Conservation (phyloP, 208 protist species). For the Angomonas desouzai region DNA sequence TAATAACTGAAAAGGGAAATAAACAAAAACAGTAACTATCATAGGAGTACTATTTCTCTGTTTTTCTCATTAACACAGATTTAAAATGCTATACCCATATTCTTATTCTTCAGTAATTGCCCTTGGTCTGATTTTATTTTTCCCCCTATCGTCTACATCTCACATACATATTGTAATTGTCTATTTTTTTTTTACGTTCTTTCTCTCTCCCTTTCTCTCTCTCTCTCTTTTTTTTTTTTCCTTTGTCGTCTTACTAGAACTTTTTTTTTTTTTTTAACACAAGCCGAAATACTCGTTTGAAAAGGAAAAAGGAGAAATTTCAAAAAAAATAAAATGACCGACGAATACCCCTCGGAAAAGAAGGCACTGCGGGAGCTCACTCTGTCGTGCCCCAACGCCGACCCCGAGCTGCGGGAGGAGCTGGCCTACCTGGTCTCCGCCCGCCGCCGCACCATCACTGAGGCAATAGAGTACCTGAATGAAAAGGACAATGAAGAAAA, state of each 20-base stretch:
- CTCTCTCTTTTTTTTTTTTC: slow-evolving; percentile 1
- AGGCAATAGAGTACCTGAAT: slow-evolving; percentile 32
- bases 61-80: slow-evolving; percentile 3
- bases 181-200: too few species aligned
- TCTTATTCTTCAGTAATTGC: background rate
- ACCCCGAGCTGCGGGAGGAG: slow-evolving; percentile 35
- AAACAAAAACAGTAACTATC: too few species aligned
- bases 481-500: slow-evolving; percentile 6
- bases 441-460: slow-evolving; percentile 52
- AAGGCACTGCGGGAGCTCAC: slow-evolving; percentile 27
- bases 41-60: slow-evolving; percentile 11
- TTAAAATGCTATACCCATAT: background rate
- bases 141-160: too few species aligned
- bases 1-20: too few species aligned
- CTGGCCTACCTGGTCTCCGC: slow-evolving; percentile 43
- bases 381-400: slow-evolving; percentile 35
- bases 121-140: too few species aligned
- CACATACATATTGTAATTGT: too few species aligned
- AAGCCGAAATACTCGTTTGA: background rate
- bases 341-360: slow-evolving; percentile 31
- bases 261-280: slow-evolving; percentile 10
- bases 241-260: background rate
- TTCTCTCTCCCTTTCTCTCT: slow-evolving; percentile 3
- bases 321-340: background rate
- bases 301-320: slow-evolving; percentile 7